Evolutionary conservation across 208 protist species (phyloP), one percentile per base, ranked within the genome.

Genomic region (Ichthyophonus hoferi): DNA sequence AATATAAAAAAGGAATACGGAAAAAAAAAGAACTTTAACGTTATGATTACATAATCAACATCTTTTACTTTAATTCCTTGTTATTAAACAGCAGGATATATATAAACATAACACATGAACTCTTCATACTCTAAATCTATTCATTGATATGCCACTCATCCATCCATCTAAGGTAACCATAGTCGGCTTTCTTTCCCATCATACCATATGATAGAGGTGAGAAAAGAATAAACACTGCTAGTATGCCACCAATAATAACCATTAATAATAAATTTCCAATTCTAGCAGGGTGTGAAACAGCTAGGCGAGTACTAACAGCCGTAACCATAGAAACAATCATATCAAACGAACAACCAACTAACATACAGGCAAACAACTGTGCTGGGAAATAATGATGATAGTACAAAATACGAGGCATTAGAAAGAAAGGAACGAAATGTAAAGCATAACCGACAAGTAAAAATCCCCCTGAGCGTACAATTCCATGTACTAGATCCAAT

Each of bases 361-460:
- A 17, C 77, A 81, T 81, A 38, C 34, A 40, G 2, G 82, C 82
- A 78, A 91, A 88, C 12, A 84, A 34, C 34, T 81, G 58, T 42
- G 85, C 83, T 0, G 89, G 89, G 14, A 91, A 87, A 43, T 91
- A 91, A 58, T 91, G 89, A 79, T 91, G 89, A 3, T 88, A 87
- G 39, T 86, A 91, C 1, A 91, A 79, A 37, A 86, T 41, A 2
- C 84, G 41, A 79, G n/a, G 39, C 89, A 91, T 89, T 33, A 79
- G 40, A 58, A 85, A 88, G 40, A 91, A 91, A 1, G 76, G 79
- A 43, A 84, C 17, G 42, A 78, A 89, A 77, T 91, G 89, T 1
- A 89, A 39, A 37, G 40, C 2, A 38, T 34, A 88, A 34, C 67
- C 89, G 2, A 91, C 3, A 1, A 76, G 33, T 41, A 79, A 76